Conservation (phyloP, 1,139 yeast genomes). For the Hemisphaericaspora subhashii region DNA sequence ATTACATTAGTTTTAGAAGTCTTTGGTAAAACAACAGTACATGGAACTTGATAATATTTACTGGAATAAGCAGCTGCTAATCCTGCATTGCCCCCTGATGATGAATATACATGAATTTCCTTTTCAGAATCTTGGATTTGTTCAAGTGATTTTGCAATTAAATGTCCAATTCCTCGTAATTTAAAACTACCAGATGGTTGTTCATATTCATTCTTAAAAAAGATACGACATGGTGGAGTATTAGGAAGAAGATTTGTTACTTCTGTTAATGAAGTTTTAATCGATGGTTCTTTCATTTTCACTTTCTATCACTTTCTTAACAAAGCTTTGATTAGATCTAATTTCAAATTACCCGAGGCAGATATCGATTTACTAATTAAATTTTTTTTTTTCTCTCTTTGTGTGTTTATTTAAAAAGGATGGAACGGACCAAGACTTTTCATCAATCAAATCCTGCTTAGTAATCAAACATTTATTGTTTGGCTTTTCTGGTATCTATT, state of each 20-base stretch:
- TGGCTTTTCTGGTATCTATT: too few relatives aligned
- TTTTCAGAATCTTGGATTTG: slow-evolving; percentile 19
- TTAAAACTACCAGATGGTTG: slow-evolving; percentile 46
- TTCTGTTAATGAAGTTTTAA: slow-evolving; percentile 38
- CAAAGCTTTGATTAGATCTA: too few relatives aligned
- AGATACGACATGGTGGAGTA: slow-evolving; percentile 46
- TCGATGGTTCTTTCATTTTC: slow-evolving; percentile 12
- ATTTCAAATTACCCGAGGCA: too few relatives aligned
- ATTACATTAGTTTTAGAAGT: slow-evolving; percentile 27
- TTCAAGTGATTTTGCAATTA: slow-evolving; percentile 24
- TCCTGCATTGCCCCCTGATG: slow-evolving; percentile 50
- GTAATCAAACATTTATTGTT: too few relatives aligned
- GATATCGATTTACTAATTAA: too few relatives aligned
- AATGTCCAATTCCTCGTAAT: slow-evolving; percentile 39
- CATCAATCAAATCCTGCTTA: too few relatives aligned
- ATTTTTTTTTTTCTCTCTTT: too few relatives aligned
- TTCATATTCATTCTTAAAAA: slow-evolving; percentile 40
- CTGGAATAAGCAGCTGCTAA: slow-evolving; percentile 45
- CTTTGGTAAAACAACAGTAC: slow-evolving; percentile 43
- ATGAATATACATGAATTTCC: slow-evolving; percentile 34
- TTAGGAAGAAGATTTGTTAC: slow-evolving; percentile 28
- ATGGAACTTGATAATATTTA: slow-evolving; percentile 23
- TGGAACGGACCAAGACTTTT: too few relatives aligned
- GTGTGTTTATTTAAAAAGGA: too few relatives aligned
- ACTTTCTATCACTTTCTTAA: too few relatives aligned